phyloP scores from a whole-genome alignment of 2,329 filamentous ascomycete genomes.

The Fusarium multiceps region DNA sequence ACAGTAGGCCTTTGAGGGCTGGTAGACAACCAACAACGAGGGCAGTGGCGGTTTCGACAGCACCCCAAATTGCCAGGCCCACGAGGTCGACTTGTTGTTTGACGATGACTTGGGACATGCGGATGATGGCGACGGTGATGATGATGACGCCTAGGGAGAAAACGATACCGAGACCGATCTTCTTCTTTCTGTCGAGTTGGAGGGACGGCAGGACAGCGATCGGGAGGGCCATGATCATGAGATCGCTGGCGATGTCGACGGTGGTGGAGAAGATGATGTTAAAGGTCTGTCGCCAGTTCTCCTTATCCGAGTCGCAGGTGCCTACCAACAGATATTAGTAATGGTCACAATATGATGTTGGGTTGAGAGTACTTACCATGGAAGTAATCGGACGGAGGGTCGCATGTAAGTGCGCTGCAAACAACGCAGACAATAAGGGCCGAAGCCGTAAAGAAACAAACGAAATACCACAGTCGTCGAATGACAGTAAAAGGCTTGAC shows the following conservation, averaged over 20 bases:
- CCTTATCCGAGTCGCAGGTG: constrained; percentile 3
- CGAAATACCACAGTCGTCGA: constrained; percentile 18
- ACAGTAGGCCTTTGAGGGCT: constrained; percentile 18
- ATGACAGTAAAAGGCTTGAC: constrained; percentile 17
- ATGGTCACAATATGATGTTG: rapidly evolving
- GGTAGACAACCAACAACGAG: constrained; percentile 21
- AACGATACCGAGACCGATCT: constrained; percentile 16
- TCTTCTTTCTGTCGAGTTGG: constrained; percentile 26
- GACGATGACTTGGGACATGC: constrained; percentile 28
- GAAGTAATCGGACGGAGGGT: constrained; percentile 17
- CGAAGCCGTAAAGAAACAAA: background rate
- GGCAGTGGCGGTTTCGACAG: constrained; percentile 25
- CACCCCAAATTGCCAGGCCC: constrained; percentile 25
- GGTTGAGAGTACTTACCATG: background rate
- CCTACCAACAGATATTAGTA: background rate
- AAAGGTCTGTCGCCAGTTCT: constrained; percentile 13
- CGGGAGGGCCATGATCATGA: constrained; percentile 32
- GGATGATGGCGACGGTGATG: constrained; percentile 16
- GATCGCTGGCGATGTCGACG: constrained; percentile 17
- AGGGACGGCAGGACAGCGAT: constrained; percentile 22
- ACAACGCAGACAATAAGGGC: constrained; percentile 11
- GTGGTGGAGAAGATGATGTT: constrained; percentile 27
- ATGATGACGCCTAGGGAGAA: constrained; percentile 27
- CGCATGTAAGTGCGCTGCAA: constrained; percentile 20
- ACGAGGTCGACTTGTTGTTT: constrained; percentile 21